Evolutionary conservation across 352 stramenopile genomes (phyloP), one percentile per base, ranked within the genome.

Genomic region (Globisporangium abappressorium): DNA sequence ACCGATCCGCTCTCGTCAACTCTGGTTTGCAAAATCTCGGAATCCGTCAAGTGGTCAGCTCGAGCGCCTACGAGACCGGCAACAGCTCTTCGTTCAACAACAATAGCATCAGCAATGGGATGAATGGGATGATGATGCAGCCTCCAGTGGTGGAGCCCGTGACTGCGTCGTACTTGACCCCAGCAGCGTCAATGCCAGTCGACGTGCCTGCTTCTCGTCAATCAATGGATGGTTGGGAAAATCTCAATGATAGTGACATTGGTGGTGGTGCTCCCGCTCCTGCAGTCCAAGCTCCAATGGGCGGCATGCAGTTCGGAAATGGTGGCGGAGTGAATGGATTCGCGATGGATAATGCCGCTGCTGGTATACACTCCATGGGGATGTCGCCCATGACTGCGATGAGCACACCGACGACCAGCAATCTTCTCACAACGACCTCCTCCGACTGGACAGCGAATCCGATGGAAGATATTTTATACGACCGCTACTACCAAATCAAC

Each of bases 381-480:
- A 47, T 49, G n/a, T 18, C 33, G 4, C 18, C 30, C 3, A 11
- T 22, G 28, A 26, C 56, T 18, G 9, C 33, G 8, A 61, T 47
- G 28, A 30, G 12, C 46, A 47, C 47, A 14, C 34, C 18, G 2
- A 43, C 28, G 12, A 56, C 24, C 9, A 80, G 24, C 24, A 68
- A 66, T 65, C 64, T 68, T 49, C 67, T 77, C 41, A 71, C 64
- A 43, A 69, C 71, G 54, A 57, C 69, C 61, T 33, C 66, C 64
- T 41, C 65, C 65, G 41, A 69, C 64, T 65, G 72, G 63, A 66
- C 75, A 56, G 69, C 79, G 36, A 90, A 91, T 38, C 81, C 77
- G 11, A 70, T 91, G 20, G 68, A 86, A 62, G 80, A 88, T 33
- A 77, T 79, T 4, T 66, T 92, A n/a, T 78, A 81, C 49, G 77